Evolutionary conservation across 768 basidiomycete genomes (phyloP).

Genomic region (Lactifluus piperatus): DNA sequence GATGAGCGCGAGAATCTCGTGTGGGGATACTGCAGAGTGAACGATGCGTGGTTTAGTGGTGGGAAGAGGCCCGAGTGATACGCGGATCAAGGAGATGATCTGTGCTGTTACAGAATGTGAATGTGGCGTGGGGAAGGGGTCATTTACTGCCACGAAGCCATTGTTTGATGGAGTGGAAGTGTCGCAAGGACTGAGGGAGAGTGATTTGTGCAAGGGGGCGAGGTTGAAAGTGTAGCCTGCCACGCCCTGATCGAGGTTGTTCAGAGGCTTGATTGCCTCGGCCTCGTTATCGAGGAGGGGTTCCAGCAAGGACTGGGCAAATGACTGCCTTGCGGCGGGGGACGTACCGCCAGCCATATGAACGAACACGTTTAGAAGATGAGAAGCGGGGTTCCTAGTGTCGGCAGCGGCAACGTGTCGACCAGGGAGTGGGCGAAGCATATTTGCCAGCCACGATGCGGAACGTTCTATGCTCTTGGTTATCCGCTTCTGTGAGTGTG

Average conservation of each 20-base stretch:
- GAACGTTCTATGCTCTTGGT: conserved; percentile 71
- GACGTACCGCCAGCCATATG: conserved; percentile 60
- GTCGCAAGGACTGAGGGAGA: conserved; percentile 15
- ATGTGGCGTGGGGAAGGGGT: conserved; percentile 5
- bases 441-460: conserved; percentile 48
- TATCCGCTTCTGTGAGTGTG: conserved; percentile 69
- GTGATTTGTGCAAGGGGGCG: conserved; percentile 35
- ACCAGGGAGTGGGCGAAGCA: conserved; percentile 33
- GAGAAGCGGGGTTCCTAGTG: conserved; percentile 3
- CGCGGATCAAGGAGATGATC: conserved; percentile 39
- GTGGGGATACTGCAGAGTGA: conserved; percentile 49
- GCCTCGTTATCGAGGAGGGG: conserved; percentile 47
- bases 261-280: conserved; percentile 40
- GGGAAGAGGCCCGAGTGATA: conserved; percentile 52
- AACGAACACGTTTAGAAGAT: conserved; percentile 46
- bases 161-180: background rate
- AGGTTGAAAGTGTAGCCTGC: conserved; percentile 67
- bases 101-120: background rate
- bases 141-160: background rate
- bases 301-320: conserved; percentile 50
- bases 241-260: conserved; percentile 58
- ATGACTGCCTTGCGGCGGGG: conserved; percentile 50
- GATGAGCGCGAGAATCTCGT: conserved; percentile 65
- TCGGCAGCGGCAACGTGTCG: background rate
- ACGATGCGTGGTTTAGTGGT: conserved; percentile 53